Evolutionary conservation across 192 early-diverging fungal genomes (phyloP).

Genomic region (Coemansia sp.): DNA sequence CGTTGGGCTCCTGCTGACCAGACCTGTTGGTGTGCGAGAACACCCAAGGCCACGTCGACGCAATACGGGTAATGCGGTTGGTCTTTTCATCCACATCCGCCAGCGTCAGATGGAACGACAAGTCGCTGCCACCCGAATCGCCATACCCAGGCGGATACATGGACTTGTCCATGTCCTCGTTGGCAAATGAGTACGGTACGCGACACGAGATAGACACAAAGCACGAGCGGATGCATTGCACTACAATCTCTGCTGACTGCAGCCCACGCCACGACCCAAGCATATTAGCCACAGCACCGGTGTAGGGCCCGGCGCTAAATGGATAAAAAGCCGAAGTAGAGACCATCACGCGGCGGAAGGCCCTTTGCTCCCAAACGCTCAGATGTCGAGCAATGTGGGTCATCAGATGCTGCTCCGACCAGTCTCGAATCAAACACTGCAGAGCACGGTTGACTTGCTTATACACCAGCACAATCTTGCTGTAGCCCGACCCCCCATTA

Average conservation of each 20-base stretch:
- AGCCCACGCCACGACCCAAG: conserved; percentile 36
- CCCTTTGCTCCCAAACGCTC: conserved; percentile 41
- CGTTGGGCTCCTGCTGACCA: conserved; percentile 6
- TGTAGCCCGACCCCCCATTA: conserved; percentile 20
- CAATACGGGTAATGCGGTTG: conserved; percentile 32
- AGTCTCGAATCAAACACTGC: conserved; percentile 49
- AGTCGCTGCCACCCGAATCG: conserved; percentile 34
- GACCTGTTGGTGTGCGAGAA: conserved; percentile 23
- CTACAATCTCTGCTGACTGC: conserved; percentile 41
- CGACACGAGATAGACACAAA: conserved; percentile 50
- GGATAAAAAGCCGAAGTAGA: conserved; percentile 44
- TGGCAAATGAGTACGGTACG: conserved; percentile 40
- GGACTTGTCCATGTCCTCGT: conserved; percentile 22
- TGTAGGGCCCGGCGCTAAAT: conserved; percentile 40
- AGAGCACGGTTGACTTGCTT: conserved; percentile 41
- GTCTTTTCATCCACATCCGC: conserved; percentile 41
- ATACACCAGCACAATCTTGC: conserved; percentile 46
- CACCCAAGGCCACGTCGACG: conserved; percentile 51
- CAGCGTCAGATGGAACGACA: conserved; percentile 47
- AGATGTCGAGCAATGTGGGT: conserved; percentile 48
- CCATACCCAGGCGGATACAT: conserved; percentile 31
- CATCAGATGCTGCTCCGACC: conserved; percentile 54
- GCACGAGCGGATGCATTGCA: conserved; percentile 38
- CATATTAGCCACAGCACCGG: conserved; percentile 28
- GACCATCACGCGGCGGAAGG: conserved; percentile 36